phyloP scores from a whole-genome alignment of 768 basidiomycete species.

The Jaapia argillacea region DNA sequence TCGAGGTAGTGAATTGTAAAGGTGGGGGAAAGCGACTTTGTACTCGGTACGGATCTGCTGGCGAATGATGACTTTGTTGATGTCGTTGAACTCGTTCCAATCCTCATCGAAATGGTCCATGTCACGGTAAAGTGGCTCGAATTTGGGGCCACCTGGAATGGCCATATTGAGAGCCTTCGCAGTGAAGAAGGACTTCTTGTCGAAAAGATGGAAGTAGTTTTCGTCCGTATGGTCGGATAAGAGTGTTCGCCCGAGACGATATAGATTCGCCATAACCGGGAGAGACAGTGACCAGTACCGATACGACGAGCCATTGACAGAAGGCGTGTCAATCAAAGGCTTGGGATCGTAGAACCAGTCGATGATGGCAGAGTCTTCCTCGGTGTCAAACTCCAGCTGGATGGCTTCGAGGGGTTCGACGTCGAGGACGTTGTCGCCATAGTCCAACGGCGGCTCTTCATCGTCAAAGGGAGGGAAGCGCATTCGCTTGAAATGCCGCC shows the following conservation, averaged over 20 bases:
- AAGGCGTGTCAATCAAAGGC: conserved; percentile 81
- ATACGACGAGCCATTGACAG: conserved; percentile 91
- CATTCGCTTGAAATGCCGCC: conserved; percentile 99
- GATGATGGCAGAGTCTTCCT: conserved; percentile 84
- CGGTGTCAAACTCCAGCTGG: conserved; percentile 87
- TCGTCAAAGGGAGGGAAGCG: conserved; percentile 99
- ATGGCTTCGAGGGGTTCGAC: conserved; percentile 98
- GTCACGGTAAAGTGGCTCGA: conserved; percentile 94
- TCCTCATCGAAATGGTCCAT: conserved; percentile 98
- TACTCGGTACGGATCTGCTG: conserved; percentile 98
- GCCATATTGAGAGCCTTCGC: conserved; percentile 97
- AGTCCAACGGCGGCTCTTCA: conserved; percentile 97
- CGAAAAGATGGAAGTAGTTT: conserved; percentile 90
- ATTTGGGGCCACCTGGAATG: conserved; percentile 97
- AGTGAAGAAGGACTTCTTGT: conserved; percentile 96
- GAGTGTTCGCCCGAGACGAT: conserved; percentile 89
- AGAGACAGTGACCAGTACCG: conserved; percentile 86
- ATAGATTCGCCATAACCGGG: conserved; percentile 95
- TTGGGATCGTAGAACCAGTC: conserved; percentile 99
- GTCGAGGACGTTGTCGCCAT: conserved; percentile 97
- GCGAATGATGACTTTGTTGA: conserved; percentile 98
- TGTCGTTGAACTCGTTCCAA: conserved; percentile 99
- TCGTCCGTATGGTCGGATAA: conserved; percentile 88
- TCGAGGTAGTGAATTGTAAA: conserved; percentile 96
- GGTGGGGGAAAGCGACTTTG: conserved; percentile 97